A percentile compares a stretch with the other conserved stretches of the same genome.
Evolutionary conservation across 768 basidiomycete species (phyloP).

Genomic region (Rhodotorula graminis): DNA sequence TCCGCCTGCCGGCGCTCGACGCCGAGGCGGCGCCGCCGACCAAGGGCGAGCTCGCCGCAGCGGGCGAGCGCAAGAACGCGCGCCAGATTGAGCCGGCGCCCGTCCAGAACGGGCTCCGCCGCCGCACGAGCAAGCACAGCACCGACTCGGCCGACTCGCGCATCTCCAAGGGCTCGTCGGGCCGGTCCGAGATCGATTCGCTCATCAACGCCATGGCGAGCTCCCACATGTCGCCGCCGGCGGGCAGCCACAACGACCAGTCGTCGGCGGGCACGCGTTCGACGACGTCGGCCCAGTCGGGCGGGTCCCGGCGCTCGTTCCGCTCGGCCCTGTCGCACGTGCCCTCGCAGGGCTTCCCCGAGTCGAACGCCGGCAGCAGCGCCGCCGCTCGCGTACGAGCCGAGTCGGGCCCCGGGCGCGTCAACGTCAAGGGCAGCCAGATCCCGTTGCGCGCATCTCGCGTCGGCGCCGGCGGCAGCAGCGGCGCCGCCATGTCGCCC

Average conservation of each 20-base stretch:
- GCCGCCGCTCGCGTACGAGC: background rate
- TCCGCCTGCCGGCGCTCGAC: slow-evolving; percentile 50
- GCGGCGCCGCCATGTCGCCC: background rate
- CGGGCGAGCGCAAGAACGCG: background rate
- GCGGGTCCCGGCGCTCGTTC: slow-evolving; percentile 38
- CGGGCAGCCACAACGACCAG: slow-evolving; percentile 3
- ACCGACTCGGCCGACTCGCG: slow-evolving; percentile 7
- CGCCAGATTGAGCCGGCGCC: background rate
- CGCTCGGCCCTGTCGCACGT: slow-evolving; percentile 4
- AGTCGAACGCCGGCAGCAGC: background rate
- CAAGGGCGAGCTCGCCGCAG: background rate
- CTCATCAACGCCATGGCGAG: slow-evolving; percentile 48
- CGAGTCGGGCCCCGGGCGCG: background rate
- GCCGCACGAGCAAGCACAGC: slow-evolving; percentile 19
- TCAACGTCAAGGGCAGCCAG: background rate
- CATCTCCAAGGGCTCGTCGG: slow-evolving; percentile 26
- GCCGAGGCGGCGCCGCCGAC: background rate
- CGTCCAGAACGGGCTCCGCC: background rate
- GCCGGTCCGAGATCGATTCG: slow-evolving; percentile 47
- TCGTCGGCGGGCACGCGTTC: slow-evolving; percentile 40
- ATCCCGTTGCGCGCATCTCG: slow-evolving; percentile 17
- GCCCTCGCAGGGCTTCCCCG: background rate
- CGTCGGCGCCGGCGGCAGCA: background rate
- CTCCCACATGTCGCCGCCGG: slow-evolving; percentile 41
- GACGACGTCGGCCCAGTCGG: slow-evolving; percentile 40